These are phyloP conservation scores for Ceratocystis cacaofunesta DNA, from an alignment of 2,329 filamentous ascomycete species.

Conservation along the genomic window DNA sequence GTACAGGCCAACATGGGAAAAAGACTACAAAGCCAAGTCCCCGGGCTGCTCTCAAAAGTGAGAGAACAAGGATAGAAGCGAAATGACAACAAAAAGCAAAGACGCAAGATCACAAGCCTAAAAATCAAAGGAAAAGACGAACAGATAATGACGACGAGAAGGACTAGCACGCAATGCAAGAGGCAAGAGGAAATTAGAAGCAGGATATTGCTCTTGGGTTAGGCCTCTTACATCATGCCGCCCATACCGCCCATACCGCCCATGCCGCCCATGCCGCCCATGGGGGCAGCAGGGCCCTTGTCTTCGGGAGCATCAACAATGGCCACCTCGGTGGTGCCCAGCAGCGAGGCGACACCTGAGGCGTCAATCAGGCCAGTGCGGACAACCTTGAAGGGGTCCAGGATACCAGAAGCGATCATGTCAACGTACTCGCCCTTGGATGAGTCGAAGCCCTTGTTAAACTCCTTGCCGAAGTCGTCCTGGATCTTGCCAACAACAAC, in stretches of 20 bases:
- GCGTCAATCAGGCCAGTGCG: conserved; percentile 90
- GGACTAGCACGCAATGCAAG: conserved; percentile 6
- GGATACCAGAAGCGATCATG: conserved; percentile 94
- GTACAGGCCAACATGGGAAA: conserved; percentile 3
- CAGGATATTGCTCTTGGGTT: conserved; percentile 1
- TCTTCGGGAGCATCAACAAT: conserved; percentile 94
- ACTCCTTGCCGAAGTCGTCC: conserved; percentile 79
- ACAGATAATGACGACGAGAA: conserved; percentile 1
- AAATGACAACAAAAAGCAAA: conserved; percentile 7
- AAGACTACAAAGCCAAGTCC: background rate
- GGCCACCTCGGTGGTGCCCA: conserved; percentile 95
- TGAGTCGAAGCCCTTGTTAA: conserved; percentile 97
- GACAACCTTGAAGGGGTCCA: conserved; percentile 98
- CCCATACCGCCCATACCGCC: conserved; percentile 45
- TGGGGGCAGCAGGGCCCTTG: conserved; percentile 53
- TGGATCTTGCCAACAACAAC: conserved; percentile 97
- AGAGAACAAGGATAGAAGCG: background rate
- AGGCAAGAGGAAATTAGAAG: background rate
- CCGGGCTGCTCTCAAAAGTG: conserved; percentile 6
- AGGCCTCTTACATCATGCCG: conserved; percentile 35
- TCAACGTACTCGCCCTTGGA: conserved; percentile 96
- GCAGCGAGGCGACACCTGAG: conserved; percentile 86
- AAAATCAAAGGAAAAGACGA: background rate
- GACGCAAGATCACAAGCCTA: conserved; percentile 4
- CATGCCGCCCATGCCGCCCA: conserved; percentile 53